These are phyloP conservation scores for Trichoderma sp. DNA, from an alignment of 2,329 filamentous ascomycete species.

Conservation along the genomic window DNA sequence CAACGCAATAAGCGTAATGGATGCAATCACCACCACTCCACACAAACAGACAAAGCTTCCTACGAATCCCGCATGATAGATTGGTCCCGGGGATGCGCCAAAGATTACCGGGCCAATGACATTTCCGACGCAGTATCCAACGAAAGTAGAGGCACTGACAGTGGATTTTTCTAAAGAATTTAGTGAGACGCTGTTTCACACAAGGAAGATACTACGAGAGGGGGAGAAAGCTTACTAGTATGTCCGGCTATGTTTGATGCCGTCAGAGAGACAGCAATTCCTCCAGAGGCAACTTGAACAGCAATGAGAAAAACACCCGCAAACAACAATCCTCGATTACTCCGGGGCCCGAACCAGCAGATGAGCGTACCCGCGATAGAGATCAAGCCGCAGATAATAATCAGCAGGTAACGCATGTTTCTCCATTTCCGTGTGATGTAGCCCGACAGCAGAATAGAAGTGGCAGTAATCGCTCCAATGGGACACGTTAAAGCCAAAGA, in stretches of 20 bases:
- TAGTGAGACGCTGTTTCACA: background rate
- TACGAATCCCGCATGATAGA: background rate
- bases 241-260: conserved; percentile 5
- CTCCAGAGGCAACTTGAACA: conserved; percentile 1
- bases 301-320: background rate
- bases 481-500: background rate
- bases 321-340: background rate
- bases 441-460: background rate
- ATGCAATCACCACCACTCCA: background rate
- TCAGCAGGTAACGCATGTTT: background rate
- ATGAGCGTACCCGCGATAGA: background rate
- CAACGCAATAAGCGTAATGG: background rate
- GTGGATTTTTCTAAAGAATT: background rate
- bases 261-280: background rate
- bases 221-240: background rate
- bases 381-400: background rate
- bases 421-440: conserved; percentile 1
- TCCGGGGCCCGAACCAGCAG: background rate
- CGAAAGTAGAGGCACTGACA: conserved; percentile 1
- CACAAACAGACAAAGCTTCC: conserved; percentile 5
- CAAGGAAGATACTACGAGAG: background rate
- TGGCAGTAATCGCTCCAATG: conserved; percentile 4
- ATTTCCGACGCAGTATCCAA: conserved; percentile 4
- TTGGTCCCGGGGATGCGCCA: background rate
- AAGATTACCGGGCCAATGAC: background rate